Base-by-base conservation (phyloP, 1,139 yeast species). In the Arxiozyma slooffiae region DNA sequence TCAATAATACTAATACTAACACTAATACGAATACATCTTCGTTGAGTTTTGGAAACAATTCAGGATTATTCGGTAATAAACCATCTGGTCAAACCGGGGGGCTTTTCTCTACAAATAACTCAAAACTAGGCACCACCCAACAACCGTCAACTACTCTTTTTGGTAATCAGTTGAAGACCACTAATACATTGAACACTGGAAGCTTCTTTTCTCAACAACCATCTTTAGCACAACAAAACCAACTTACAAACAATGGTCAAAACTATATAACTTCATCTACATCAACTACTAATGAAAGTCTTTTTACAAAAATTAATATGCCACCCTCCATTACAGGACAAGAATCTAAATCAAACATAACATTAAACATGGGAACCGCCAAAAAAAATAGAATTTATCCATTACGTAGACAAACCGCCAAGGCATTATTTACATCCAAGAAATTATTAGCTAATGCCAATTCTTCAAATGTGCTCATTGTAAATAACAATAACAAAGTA, bases 191-290 rank as follows among this genome's bases (percentile, higher is more conserved):
- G 4, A 30, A 24, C n/a, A 11, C 44, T 18, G 20, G 38, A 50
- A 52, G 41, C 57, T 8, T 26, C 14, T 53, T 55, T 60, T 54
- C 52, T 50, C 48, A 49, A 49, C 48, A 53, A 51, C 42, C 55
- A 48, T 38, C 18, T 11, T 20, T 18, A 21, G 11, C 20, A 21
- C 48, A 34, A 43, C 46, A 39, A 30, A 42, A 23, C 16, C 85
- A 85, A 62, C 92, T 92, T 41, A 84, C 82, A 63, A 89, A 90
- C 2, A 74, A 73, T 56, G 24, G 23, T 39, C 23, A n/a, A 3
- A 24, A 42, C 44, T 26, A 24, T n/a, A n/a, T 30, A 6, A 41
- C 23, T 4, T 18, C 21, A 26, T 41, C 44, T 26, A 23, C 9
- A 16, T 24, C 38, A 17, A 21, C 44, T 14, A 22, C 16, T 24